Conservation (phyloP, 257 asterid genomes). For the Pogostemon cablin region DNA sequence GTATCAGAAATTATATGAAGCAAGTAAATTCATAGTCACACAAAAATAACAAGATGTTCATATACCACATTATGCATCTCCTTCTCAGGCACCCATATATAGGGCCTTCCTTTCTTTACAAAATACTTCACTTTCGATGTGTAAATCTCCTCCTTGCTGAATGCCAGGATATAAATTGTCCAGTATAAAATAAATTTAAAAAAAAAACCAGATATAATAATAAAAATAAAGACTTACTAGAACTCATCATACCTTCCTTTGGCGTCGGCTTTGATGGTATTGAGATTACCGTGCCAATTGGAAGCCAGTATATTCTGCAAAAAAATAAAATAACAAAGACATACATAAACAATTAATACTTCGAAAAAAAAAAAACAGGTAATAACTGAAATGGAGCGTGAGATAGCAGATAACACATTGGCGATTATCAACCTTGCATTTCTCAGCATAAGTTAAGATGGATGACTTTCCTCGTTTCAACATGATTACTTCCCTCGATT, state of each 20-base stretch:
- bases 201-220: neutral
- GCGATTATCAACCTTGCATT: constrained; percentile 64
- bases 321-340: neutral
- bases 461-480: constrained; percentile 58
- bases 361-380: constrained; percentile 1
- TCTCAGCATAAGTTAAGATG: constrained; percentile 61
- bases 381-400: neutral
- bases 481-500: constrained; percentile 29
- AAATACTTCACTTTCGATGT: constrained; percentile 80
- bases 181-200: constrained; percentile 4
- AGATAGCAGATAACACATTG: neutral
- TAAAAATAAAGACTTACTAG: neutral
- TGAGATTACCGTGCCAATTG: constrained; percentile 83
- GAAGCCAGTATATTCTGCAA: constrained; percentile 78
- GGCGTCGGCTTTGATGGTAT: constrained; percentile 85
- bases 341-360: neutral
- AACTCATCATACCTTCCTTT: constrained; percentile 59
- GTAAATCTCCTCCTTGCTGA: constrained; percentile 84
- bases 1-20: neutral
- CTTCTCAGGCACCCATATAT: constrained; percentile 85
- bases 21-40: constrained; percentile 9
- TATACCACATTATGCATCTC: constrained; percentile 92
- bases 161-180: constrained; percentile 3
- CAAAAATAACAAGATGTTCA: neutral
- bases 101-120: constrained; percentile 74